phyloP scores from a whole-genome alignment of 768 basidiomycete genomes.

The Suillus subalutaceus region DNA sequence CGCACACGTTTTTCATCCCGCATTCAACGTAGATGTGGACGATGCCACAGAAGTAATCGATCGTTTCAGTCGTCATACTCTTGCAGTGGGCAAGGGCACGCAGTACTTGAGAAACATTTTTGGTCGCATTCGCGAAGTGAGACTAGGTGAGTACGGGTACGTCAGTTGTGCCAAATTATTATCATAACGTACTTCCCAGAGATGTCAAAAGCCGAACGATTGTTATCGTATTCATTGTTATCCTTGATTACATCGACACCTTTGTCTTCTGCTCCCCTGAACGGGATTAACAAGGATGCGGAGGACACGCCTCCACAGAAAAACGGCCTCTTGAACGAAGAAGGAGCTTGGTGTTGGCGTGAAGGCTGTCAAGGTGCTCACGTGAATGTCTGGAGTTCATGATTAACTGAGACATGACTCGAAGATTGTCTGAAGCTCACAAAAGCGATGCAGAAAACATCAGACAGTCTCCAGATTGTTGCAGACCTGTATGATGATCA shows the following conservation, averaged over 20 bases:
- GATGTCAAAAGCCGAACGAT: constrained; percentile 76
- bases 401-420: constrained; percentile 2
- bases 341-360: constrained; percentile 88
- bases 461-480: constrained; percentile 71
- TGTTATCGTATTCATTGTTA: constrained; percentile 72
- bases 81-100: constrained; percentile 68
- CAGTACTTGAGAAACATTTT: constrained; percentile 68
- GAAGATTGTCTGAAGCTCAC: constrained; percentile 78
- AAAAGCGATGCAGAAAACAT: constrained; percentile 75
- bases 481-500: constrained; percentile 82
- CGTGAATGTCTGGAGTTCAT: background rate
- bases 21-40: constrained; percentile 77
- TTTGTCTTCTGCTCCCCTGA: constrained; percentile 49
- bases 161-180: background rate
- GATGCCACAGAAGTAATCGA: constrained; percentile 64
- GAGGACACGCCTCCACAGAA: constrained; percentile 38
- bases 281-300: constrained; percentile 54
- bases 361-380: constrained; percentile 68
- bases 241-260: constrained; percentile 76
- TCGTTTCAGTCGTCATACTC: constrained; percentile 66
- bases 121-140: constrained; percentile 61
- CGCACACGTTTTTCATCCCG: constrained; percentile 80
- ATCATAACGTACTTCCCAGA: constrained; percentile 43
- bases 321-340: constrained; percentile 65
- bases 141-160: constrained; percentile 53